Percentiles rank a stretch among this genome's conserved stretches.
Conservation (phyloP, 2,329 filamentous ascomycete species). For the Periconia digitata region DNA sequence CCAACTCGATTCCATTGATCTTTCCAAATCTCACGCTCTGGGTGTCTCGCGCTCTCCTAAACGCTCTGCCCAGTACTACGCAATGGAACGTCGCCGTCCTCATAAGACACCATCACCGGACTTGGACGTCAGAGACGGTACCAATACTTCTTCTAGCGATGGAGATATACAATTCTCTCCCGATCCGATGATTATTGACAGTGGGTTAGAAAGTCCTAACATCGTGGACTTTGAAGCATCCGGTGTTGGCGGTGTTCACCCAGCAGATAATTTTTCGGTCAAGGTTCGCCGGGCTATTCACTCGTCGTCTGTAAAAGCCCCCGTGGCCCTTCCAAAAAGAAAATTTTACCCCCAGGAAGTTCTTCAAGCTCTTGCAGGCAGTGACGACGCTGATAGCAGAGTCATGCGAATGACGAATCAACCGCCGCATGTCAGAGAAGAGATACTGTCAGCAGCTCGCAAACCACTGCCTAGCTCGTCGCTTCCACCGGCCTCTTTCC, state of each 20-base stretch:
- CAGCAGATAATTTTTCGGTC: slow-evolving; percentile 57
- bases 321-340: slow-evolving; percentile 10
- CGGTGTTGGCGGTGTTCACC: slow-evolving; percentile 63
- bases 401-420: slow-evolving; percentile 8
- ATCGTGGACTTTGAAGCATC: slow-evolving; percentile 49
- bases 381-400: slow-evolving; percentile 8
- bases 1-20: not conserved
- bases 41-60: not conserved
- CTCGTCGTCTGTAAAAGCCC: slow-evolving; percentile 2
- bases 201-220: slow-evolving; percentile 24
- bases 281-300: slow-evolving; percentile 47
- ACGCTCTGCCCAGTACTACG: not conserved
- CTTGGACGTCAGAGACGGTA: slow-evolving; percentile 28
- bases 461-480: slow-evolving; percentile 57
- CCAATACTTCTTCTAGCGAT: slow-evolving; percentile 27
- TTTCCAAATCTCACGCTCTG: not conserved
- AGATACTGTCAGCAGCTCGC: slow-evolving; percentile 68
- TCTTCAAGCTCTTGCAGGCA: slow-evolving; percentile 32
- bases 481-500: slow-evolving; percentile 49
- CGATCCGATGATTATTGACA: slow-evolving; percentile 26
- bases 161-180: slow-evolving; percentile 43
- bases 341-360: slow-evolving; percentile 34
- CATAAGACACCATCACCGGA: slow-evolving; percentile 25
- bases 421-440: slow-evolving; percentile 57
- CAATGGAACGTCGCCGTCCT: slow-evolving; percentile 29